Base-by-base conservation (phyloP, 495 filamentous ascomycete species). In the Penicillium psychrofluorescens region DNA sequence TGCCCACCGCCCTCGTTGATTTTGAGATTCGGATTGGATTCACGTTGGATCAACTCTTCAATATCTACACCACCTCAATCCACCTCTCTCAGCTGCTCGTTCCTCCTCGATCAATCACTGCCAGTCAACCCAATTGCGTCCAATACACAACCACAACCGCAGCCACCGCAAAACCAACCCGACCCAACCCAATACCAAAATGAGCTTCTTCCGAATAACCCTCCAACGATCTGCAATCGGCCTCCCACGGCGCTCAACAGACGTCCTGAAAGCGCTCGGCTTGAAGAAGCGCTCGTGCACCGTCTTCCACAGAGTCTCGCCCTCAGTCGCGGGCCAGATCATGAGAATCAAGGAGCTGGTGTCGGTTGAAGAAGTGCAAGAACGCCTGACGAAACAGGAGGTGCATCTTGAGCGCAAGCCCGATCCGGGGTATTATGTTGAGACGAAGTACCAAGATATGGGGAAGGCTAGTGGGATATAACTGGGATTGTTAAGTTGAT, bases 291-390 rank as follows among this genome's bases (percentile, higher is more conserved):
- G 92, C 52, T 84, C 85, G 76, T 78, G 76, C 48, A 91, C 86
- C 45, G 94, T 97, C 52, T 99, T 95, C 76, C 84, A 95, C 60
- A 84, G 86, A 29, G 92, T 95, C 43, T 79, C 79, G 27, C 76
- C 80, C 12, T 81, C 90, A 48, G 77, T 86, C 43, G 94, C 94
- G 4, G 94, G 94, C 65, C 89, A 95, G 70, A 92, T 99, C 64
- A 86, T 97, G 80, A 88, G 86, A 63, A 90, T 99, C 38, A 99
- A 99, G 67, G 94, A 99, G 64, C 73, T 99, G 45, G 85, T 99
- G 6, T 74, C 77, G 10, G 91, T 99, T 16, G 68, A 79, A 33
- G 92, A 96, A 66, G 89, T 95, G 33, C 86, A 86, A 11, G 55
- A 62, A 43, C 56, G 77, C n/a, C 60, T 90, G 58, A 83, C 79